Percentiles rank a stretch among this genome's conserved stretches.
These are phyloP conservation scores for Ustilago loliicola DNA, from an alignment of 1,284 basidiomycete genomes.

Conservation along the genomic window DNA sequence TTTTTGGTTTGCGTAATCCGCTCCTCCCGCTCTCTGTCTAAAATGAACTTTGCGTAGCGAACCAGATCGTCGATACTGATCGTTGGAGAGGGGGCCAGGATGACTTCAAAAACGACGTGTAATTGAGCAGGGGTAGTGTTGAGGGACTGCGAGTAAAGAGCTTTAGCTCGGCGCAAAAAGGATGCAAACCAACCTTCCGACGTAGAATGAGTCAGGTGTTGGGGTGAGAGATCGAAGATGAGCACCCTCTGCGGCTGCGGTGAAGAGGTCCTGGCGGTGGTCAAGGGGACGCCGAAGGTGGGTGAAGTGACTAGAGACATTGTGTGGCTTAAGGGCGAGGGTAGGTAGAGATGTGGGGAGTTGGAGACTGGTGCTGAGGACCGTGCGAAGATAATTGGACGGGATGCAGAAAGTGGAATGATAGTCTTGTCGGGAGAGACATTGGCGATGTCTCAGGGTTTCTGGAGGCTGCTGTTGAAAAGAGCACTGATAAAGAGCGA, in stretches of 20 bases:
- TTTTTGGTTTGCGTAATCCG: not conserved
- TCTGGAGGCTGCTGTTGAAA: too few relatives aligned
- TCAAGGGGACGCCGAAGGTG: not conserved
- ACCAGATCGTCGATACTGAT: not conserved
- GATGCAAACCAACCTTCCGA: slow-evolving; percentile 1
- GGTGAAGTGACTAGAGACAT: not conserved
- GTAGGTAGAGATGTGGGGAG: not conserved
- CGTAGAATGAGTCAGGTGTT: not conserved
- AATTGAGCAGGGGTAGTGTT: not conserved
- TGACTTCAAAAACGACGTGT: not conserved
- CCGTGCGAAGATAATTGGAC: too few relatives aligned
- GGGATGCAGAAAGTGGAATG: too few relatives aligned
- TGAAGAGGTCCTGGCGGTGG: not conserved
- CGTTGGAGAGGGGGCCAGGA: not conserved
- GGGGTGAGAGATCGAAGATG: not conserved
- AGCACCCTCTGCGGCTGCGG: not conserved
- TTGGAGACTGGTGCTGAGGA: not conserved
- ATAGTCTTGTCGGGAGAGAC: too few relatives aligned
- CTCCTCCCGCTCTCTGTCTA: not conserved
- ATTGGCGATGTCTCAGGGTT: too few relatives aligned
- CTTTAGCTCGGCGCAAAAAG: not conserved
- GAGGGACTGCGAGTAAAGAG: not conserved
- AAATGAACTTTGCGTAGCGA: not conserved
- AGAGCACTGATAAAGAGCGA: too few relatives aligned
- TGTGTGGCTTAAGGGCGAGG: not conserved